Evolutionary conservation across 306 rosid species (phyloP), one percentile per base, ranked within the genome.

Genomic region (Erythrophleum fordii): DNA sequence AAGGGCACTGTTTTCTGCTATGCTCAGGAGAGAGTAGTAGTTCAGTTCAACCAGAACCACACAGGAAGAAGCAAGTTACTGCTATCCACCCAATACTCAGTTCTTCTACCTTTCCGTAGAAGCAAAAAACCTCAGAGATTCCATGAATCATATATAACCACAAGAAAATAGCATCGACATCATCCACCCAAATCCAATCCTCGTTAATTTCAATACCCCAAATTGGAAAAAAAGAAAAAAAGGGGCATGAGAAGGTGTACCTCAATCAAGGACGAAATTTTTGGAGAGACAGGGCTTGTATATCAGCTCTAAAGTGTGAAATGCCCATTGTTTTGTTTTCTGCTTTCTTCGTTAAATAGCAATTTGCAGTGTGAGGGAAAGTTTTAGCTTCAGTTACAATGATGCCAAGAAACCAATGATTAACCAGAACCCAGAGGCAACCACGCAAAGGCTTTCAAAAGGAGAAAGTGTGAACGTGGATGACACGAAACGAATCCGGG

Each of bases 191-290:
- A 44, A 76, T 18, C 73, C 10, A n/a, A 44, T 22, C 22, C 7
- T 42, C 4, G 41, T 23, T 70, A 1, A 70, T 46, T 73, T 37
- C 65, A 46, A 73, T 10, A 11, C 48, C 72, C 48, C 4, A 65
- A 35, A 8, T 52, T 53, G 80, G 53, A 35, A 17, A 34, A 20
- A 17, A 8, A 35, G 4, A 45, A 51, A 35, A 22, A 22, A 71
- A 11, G 44, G 5, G 5, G 66, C n/a, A 59, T 62, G 77, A 61
- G 59, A 74, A 74, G 39, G 65, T 18, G 59, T 39, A 81, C 75
- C 84, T 73, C 22, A 66, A 74, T 73, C 22, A 66, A 74, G 46
- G 80, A 80, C 41, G 64, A 45, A 41, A 35, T 20, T 20, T 39
- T 39, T 41, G 1, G 5, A 37, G 52, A 37, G 51, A 67, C n/a